Conservation (phyloP, 2,329 filamentous ascomycete species). For the Penicillium sp. region DNA sequence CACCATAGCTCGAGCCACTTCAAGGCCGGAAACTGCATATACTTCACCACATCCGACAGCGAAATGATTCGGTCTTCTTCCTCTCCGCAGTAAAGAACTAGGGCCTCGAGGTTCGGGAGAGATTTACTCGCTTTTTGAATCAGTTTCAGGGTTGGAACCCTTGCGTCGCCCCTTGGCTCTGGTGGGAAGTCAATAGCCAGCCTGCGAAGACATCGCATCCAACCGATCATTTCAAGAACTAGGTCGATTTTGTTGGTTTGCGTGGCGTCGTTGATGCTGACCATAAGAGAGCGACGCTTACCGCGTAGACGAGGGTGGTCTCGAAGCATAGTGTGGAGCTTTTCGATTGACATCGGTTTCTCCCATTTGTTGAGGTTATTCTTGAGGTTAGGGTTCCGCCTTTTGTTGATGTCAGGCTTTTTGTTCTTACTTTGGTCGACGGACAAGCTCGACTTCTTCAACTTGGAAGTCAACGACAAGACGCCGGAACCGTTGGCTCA, state of each 20-base stretch:
- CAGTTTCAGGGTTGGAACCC: background rate
- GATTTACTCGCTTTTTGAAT: background rate
- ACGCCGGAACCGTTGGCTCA: no score
- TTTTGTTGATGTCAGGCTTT: no score
- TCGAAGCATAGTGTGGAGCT: no score
- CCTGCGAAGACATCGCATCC: background rate
- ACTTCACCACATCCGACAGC: background rate
- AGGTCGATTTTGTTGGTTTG: background rate
- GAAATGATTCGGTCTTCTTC: background rate
- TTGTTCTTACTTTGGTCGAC: no score
- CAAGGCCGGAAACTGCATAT: background rate
- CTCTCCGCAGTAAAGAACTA: background rate
- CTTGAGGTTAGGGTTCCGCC: no score
- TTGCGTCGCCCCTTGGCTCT: background rate
- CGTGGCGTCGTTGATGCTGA: background rate
- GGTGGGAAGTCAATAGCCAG: background rate
- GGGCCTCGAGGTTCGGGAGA: background rate
- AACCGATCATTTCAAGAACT: background rate
- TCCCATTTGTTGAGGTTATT: no score
- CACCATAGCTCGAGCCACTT: background rate
- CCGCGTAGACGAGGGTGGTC: no score
- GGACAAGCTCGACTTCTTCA: no score
- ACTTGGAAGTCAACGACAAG: no score
- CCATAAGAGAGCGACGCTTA: no score
- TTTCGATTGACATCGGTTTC: no score